Conservation (phyloP, 306 rosid genomes). For the Delonix regia region DNA sequence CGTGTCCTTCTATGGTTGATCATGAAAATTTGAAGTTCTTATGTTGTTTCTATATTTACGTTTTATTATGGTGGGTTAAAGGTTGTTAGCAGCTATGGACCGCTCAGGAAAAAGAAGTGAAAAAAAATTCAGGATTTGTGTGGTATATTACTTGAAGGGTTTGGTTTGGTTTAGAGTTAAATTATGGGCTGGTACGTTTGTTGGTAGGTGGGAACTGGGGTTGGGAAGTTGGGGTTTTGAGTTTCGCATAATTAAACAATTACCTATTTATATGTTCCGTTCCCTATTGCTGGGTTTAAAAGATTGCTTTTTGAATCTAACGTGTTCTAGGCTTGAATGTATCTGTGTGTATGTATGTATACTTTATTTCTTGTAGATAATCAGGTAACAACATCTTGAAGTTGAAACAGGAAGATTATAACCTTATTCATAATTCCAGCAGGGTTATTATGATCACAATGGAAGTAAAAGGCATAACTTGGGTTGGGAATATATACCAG, state of each 20-base stretch:
- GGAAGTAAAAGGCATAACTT: slow-evolving; percentile 74
- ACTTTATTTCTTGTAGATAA: slow-evolving; percentile 36
- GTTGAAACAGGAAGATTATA: slow-evolving; percentile 26
- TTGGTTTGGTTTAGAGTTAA: slow-evolving; percentile 24
- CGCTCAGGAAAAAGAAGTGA: neutral
- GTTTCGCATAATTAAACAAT: slow-evolving; percentile 26
- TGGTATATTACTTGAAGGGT: slow-evolving; percentile 30
- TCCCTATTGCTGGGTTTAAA: neutral
- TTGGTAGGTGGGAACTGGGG: slow-evolving; percentile 24
- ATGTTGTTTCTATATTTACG: neutral
- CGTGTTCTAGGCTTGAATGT: slow-evolving; percentile 10
- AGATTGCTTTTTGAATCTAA: neutral
- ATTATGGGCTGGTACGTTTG: slow-evolving; percentile 4
- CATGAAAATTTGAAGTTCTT: slow-evolving; percentile 17
- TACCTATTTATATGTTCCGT: neutral
- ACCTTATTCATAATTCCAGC: slow-evolving; percentile 13
- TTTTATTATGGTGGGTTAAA: neutral
- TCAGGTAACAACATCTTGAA: slow-evolving; percentile 35
- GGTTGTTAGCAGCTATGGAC: neutral
- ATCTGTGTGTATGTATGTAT: neutral
- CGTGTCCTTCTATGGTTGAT: slow-evolving; percentile 19
- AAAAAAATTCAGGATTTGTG: neutral
- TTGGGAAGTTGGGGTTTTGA: slow-evolving; percentile 22
- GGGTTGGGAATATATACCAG: slow-evolving; percentile 74
- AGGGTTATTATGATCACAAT: slow-evolving; percentile 41